Base-by-base conservation (phyloP, 768 basidiomycete genomes). In the Botryobasidium botryosum region DNA sequence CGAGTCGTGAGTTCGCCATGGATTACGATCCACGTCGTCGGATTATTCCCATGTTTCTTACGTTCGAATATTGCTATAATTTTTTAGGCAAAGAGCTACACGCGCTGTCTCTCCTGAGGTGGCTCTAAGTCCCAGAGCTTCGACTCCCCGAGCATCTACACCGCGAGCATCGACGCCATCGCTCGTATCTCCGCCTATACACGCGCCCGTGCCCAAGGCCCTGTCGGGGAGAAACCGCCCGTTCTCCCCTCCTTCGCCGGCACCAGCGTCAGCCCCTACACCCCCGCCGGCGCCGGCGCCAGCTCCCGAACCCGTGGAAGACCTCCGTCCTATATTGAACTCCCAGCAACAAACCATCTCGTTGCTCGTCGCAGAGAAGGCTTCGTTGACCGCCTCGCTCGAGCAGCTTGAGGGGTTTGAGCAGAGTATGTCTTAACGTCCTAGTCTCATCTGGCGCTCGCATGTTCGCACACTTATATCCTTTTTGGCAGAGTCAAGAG, bases 351-450 rank as follows among this genome's bases (percentile, higher is more conserved):
- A 76, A 53, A 81, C 79, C 0, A 82, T 90, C 46, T 67, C 77
- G 37, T 57, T 80, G n/a, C 66, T 90, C 12, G 81, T 86, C 17
- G 68, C 74, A 2, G 81, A 83, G 54, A 82, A 81, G 58, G 68
- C 72, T 5, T 65, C 69, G 17, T 64, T 83, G 28, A 61, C 64
- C 13, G 57, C 53, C n/a, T 52, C 76, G 33, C 57, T 80, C 33
- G 68, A 77, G 50, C 69, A 69, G 41, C 55, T 79, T 37, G 71
- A 73, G 35, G 69, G 65, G 38, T 58, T 71, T n/a, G 78, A 81
- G 55, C 61, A 66, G 32, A n/a, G n/a, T n/a, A n/a, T n/a, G n/a
- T n/a, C n/a, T n/a, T n/a, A n/a, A n/a, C n/a, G n/a, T n/a, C n/a
- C n/a, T n/a, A n/a, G n/a, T n/a, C n/a, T n/a, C n/a, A n/a, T n/a